phyloP scores from a whole-genome alignment of 805 yeast genomes.

The Hanseniaspora guilliermondii region DNA sequence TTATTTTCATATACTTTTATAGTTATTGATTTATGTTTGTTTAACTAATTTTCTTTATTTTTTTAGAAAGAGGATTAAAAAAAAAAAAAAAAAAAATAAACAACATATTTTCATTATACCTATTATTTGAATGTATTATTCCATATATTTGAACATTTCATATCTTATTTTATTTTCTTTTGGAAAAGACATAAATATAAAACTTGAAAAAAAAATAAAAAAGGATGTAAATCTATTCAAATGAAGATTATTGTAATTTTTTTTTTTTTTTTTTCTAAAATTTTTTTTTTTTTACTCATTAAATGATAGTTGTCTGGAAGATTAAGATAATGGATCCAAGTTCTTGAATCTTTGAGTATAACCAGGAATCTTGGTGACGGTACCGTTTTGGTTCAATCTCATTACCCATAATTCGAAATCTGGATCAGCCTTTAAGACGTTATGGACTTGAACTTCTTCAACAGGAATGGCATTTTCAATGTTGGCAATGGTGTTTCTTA shows the following conservation, averaged over 20 bases:
- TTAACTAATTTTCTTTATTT: no score
- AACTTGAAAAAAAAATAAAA: no score
- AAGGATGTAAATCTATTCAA: not conserved
- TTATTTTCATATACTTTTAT: no score
- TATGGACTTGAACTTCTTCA: constrained; percentile 92
- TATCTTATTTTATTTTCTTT: no score
- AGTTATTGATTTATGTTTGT: no score
- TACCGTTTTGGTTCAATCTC: constrained; percentile 61
- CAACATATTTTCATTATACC: not conserved
- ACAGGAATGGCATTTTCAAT: constrained; percentile 96
- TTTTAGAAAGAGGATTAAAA: no score
- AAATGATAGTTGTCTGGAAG: constrained; percentile 6
- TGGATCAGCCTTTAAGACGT: constrained; percentile 89
- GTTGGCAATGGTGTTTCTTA: constrained; percentile 79
- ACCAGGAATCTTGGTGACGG: constrained; percentile 91
- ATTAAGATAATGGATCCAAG: constrained; percentile 66
- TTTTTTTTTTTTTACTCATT: not conserved
- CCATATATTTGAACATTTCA: not conserved
- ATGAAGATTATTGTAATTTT: not conserved
- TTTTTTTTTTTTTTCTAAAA: no score
- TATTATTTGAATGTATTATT: not conserved
- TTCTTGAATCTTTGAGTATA: constrained; percentile 97
- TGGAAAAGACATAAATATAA: no score
- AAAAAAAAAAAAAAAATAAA: no score
- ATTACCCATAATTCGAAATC: constrained; percentile 92